Base-by-base conservation (phyloP, 2,329 filamentous ascomycete genomes). In the Ampelomyces quisqualis region DNA sequence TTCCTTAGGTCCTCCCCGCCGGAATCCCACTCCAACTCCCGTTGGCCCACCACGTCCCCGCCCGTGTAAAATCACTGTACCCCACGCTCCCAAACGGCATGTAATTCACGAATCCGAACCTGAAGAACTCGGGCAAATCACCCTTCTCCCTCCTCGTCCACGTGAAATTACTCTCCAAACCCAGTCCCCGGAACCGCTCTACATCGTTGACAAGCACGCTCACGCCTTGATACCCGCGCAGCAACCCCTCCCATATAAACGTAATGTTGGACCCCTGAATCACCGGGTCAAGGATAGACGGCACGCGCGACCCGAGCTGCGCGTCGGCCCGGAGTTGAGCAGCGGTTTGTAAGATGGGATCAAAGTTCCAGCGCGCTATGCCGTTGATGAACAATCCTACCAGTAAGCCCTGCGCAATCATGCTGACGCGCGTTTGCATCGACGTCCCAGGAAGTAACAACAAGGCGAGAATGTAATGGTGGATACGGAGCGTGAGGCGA, bases 361-460 rank as follows among this genome's bases (percentile, higher is more conserved):
- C 90, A 64, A 95, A 97, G 0, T 90, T 90, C 93, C 93, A 97
- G 26, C 91, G 79, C 4, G 90, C 90, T 43, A 94, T 82, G 37
- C 93, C 91, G 62, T 96, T 96, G 70, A 96, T 83, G 68, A 96
- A 97, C 0, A 97, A 77, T 0, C 93, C 93, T 5, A 97, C 73
- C 0, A 98, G 75, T 2, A 98, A 71, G 4, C 93, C 93, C 66
- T 97, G 91, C 58, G 90, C 96, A 2, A 95, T 66, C n/a, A 97
- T 74, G 1, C 85, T 85, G 0, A 88, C 85, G 0, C 93, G 81
- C 2, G 88, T 97, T 55, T 95, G 90, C 64, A 97, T 80, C 43
- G 82, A 83, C 0, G 93, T 97, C 0, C 90, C 93, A 0, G 91
- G 90, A 2, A 97, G 78, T 1, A 98, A 77, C 0, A 97, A 75